Evolutionary conservation across 1,284 basidiomycete genomes (phyloP), one percentile per base, ranked within the genome.

Genomic region (Apiotrichum porosum): DNA sequence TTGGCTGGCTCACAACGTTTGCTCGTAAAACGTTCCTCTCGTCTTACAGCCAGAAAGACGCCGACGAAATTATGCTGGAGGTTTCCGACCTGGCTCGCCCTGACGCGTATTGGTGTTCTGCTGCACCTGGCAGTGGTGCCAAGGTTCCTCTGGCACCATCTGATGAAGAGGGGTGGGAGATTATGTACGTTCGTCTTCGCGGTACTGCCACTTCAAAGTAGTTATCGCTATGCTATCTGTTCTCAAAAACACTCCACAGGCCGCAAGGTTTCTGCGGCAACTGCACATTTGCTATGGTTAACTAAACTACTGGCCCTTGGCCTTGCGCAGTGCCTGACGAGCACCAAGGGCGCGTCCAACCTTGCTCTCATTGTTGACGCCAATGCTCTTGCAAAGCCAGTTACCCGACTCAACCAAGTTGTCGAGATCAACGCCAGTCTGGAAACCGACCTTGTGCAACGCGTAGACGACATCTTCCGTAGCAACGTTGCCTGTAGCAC

Each of bases 381-480:
- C 81, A 6, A 94, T 76, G 51, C 77, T 65, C 49, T 79, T 76
- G 31, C 82, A 85, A 41, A 93, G 84, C 88, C 89, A 93, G 66
- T 80, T 82, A 0, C 89, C 90, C 17, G 83, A 82, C 39, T 84
- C 80, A 1, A 82, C 84, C 37, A 93, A 75, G 54, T 79, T 73
- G 17, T 81, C 78, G 32, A 92, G 72, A 54, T 86, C 78, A 35
- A 86, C 76, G 13, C 78, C 79, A 0, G 89, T 83, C 14, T 79
- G 71, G 72, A 87, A 92, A 2, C 78, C 78, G 6, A 83, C 83
- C 21, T 78, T 81, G 40, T 83, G 81, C 6, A 97, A 78, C 0
- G 87, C 86, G 59, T 94, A 91, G 3, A 95, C 77, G 0, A 94
- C 82, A 59, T 92, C 89, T 65, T 94, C 91, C 0, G 89, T 93